Percentiles rank a stretch among this genome's conserved stretches.
Conservation (phyloP, 1,284 basidiomycete species). For the Ganoderma lucidum region DNA sequence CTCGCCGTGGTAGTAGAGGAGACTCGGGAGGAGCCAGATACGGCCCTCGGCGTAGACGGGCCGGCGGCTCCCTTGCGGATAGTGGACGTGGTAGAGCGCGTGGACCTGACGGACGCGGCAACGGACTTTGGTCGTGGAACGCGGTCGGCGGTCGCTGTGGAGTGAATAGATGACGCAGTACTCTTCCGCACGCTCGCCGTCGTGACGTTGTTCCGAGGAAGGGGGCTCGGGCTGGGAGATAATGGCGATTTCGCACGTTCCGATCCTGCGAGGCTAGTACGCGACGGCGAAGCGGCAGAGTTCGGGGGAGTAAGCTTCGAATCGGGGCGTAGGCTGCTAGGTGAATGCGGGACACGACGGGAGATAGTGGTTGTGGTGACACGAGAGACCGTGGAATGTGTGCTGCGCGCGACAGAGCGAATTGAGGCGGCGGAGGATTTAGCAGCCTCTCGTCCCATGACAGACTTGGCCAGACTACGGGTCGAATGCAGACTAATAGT, state of each 20-base stretch:
- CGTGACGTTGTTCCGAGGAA: conserved; percentile 28
- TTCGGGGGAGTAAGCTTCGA: conserved; percentile 67
- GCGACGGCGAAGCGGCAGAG: conserved; percentile 34
- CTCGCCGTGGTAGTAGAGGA: conserved; percentile 55
- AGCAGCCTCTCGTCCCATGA: conserved; percentile 38
- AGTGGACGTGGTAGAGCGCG: conserved; percentile 50
- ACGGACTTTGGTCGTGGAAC: conserved; percentile 44
- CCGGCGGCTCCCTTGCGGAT: conserved; percentile 43
- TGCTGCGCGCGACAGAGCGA: conserved; percentile 55
- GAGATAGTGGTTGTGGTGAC: conserved; percentile 36
- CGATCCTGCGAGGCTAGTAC: conserved; percentile 30
- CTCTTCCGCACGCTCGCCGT: conserved; percentile 32
- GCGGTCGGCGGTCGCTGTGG: conserved; percentile 22
- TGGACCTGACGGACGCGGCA: conserved; percentile 45
- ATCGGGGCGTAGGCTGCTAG: conserved; percentile 57
- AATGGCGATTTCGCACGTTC: conserved; percentile 27
- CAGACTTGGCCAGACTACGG: conserved; percentile 55
- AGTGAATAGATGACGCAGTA: conserved; percentile 29
- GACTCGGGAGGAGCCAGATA: conserved; percentile 46
- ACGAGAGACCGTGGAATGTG: conserved; percentile 44
- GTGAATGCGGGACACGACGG: conserved; percentile 37
- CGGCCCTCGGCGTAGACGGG: conserved; percentile 37
- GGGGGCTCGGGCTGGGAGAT: conserved; percentile 26
- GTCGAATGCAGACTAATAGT: conserved; percentile 59
- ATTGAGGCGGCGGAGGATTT: conserved; percentile 50